Conservation (phyloP, 1,284 basidiomycete species). For the Mycena citricolor region DNA sequence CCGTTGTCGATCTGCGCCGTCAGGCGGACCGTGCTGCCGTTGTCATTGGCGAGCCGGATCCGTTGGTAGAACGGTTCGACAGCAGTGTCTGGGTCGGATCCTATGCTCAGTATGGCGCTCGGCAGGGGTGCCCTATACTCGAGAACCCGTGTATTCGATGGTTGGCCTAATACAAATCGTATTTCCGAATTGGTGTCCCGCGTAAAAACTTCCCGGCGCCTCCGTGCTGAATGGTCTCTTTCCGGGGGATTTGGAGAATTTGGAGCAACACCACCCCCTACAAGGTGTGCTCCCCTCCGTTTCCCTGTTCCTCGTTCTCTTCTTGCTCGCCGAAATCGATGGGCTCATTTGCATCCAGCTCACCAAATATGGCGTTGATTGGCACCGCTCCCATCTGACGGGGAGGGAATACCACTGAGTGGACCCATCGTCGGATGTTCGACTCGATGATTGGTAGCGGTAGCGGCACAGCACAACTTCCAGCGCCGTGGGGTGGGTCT, state of each 20-base stretch:
- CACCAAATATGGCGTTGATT: slow-evolving; percentile 8
- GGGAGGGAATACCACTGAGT: neutral
- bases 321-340: slow-evolving; percentile 1
- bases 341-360: neutral
- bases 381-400: too few relatives aligned
- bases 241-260: slow-evolving; percentile 14
- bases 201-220: slow-evolving; percentile 12
- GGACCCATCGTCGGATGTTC: neutral
- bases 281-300: slow-evolving; percentile 13
- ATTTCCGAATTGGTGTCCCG: too few relatives aligned
- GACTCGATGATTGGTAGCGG: slow-evolving; percentile 2
- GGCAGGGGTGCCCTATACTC: slow-evolving; percentile 11
- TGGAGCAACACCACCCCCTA: slow-evolving; percentile 15
- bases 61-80: slow-evolving; percentile 10
- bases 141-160: slow-evolving; percentile 11
- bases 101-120: slow-evolving; percentile 1
- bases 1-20: slow-evolving; percentile 11
- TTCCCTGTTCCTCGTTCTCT: slow-evolving; percentile 15
- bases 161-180: slow-evolving; percentile 6
- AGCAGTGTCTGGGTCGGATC: neutral
- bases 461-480: neutral
- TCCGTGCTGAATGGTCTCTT: neutral
- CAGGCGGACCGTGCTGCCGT: slow-evolving; percentile 4
- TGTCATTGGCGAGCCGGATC: slow-evolving; percentile 3
- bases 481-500: slow-evolving; percentile 3